These are phyloP conservation scores for Huntiella abstrusa DNA, from an alignment of 2,329 filamentous ascomycete species.

Conservation along the genomic window DNA sequence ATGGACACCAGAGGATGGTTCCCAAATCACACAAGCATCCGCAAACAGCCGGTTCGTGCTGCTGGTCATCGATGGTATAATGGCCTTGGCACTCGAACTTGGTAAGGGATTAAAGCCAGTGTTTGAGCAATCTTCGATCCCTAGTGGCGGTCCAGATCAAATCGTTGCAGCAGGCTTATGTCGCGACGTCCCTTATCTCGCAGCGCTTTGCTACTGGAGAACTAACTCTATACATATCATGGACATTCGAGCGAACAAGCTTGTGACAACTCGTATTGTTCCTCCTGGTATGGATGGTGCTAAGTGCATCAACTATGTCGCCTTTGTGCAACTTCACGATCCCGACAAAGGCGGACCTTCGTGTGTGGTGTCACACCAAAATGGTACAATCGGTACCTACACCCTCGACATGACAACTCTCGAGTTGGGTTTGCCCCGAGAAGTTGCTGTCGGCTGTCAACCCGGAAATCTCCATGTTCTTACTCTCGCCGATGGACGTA, in stretches of 20 bases:
- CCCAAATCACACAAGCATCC: conserved; percentile 55
- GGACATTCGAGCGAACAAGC: conserved; percentile 44
- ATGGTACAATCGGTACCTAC: conserved; percentile 75
- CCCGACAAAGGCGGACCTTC: conserved; percentile 41
- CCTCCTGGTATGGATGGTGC: conserved; percentile 43
- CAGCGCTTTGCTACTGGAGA: conserved; percentile 75
- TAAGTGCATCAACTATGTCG: conserved; percentile 67
- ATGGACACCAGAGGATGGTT: not conserved
- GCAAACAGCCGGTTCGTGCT: conserved; percentile 52
- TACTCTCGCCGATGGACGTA: conserved; percentile 42
- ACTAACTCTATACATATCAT: conserved; percentile 63
- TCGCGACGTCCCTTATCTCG: conserved; percentile 40
- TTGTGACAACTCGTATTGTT: conserved; percentile 45
- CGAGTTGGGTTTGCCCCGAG: conserved; percentile 43
- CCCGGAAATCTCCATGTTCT: conserved; percentile 67
- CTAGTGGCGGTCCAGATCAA: conserved; percentile 35
- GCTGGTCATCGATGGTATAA: conserved; percentile 57
- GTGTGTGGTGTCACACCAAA: conserved; percentile 76
- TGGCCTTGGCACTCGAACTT: conserved; percentile 50
- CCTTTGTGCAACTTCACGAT: conserved; percentile 60
- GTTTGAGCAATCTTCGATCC: not conserved
- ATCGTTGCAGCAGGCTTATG: conserved; percentile 72
- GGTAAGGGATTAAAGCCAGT: conserved; percentile 16
- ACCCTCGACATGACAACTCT: conserved; percentile 27
- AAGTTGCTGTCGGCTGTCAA: conserved; percentile 31